phyloP scores from a whole-genome alignment of 2,329 filamentous ascomycete genomes.

The Aspergillus felis region DNA sequence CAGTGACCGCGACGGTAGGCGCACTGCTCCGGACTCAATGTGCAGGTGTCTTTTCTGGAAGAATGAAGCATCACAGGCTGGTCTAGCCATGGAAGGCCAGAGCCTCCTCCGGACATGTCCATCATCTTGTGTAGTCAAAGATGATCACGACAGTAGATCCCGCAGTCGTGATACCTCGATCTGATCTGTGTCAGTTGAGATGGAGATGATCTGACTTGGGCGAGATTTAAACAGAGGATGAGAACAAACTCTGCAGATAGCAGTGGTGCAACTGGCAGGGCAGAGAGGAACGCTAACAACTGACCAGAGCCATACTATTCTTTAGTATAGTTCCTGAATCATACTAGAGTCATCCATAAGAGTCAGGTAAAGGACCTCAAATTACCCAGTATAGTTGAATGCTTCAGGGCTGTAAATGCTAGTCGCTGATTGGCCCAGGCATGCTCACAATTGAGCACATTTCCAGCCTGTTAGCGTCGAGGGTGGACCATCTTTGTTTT shows the following conservation, averaged over 20 bases:
- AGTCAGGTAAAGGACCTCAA: too few relatives aligned
- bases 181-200: not conserved
- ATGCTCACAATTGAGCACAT: constrained; percentile 28
- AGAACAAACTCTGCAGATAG: not conserved
- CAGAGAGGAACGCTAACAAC: too few relatives aligned
- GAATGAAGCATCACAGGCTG: constrained; percentile 32
- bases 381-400: too few relatives aligned
- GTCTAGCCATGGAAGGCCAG: constrained; percentile 27
- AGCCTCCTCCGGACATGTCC: constrained; percentile 9
- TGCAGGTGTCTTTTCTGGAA: constrained; percentile 24
- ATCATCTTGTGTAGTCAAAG: constrained; percentile 8
- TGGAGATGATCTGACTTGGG: not conserved
- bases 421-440: constrained; percentile 9
- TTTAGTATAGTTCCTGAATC: too few relatives aligned
- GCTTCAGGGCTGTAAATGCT: too few relatives aligned
- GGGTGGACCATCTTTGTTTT: not conserved
- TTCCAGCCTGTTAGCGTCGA: constrained; percentile 7
- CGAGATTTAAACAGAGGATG: not conserved
- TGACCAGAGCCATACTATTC: too few relatives aligned
- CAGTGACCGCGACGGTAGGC: constrained; percentile 23
- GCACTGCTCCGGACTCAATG: constrained; percentile 27
- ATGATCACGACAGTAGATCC: not conserved
- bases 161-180: not conserved
- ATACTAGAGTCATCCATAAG: too few relatives aligned
- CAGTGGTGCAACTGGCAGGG: too few relatives aligned